phyloP scores from a whole-genome alignment of 768 basidiomycete genomes.

The Auricularia sp. region DNA sequence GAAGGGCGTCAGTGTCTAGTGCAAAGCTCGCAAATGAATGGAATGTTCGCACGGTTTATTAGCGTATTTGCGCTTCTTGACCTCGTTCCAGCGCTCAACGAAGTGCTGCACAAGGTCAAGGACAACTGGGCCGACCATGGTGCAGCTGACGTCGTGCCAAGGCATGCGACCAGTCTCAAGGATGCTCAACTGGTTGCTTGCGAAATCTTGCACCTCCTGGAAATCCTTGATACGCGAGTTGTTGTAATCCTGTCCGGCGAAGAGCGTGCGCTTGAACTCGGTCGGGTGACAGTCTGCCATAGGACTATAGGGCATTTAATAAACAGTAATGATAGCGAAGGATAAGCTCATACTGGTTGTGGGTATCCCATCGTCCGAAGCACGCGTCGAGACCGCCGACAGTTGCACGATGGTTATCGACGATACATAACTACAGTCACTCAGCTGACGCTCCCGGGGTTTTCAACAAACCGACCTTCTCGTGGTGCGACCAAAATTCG shows the following conservation, averaged over 20 bases:
- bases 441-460: neutral
- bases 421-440: conserved; percentile 27
- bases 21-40: no score
- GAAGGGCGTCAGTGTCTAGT: neutral
- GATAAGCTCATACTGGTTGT: conserved; percentile 39
- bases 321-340: neutral
- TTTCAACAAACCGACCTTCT: conserved; percentile 40
- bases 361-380: conserved; percentile 95
- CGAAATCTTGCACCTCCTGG: conserved; percentile 64
- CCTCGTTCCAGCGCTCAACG: conserved; percentile 82
- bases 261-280: conserved; percentile 68
- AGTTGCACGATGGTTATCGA: conserved; percentile 77
- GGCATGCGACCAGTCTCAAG: conserved; percentile 74
- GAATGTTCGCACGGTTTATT: conserved; percentile 11
- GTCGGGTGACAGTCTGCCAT: conserved; percentile 90
- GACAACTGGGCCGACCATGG: conserved; percentile 67
- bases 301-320: conserved; percentile 29
- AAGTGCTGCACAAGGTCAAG: conserved; percentile 92
- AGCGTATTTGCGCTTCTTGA: conserved; percentile 63
- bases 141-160: conserved; percentile 96
- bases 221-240: conserved; percentile 83
- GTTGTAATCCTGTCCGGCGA: conserved; percentile 91
- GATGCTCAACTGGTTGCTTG: conserved; percentile 57
- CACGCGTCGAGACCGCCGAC: conserved; percentile 94
- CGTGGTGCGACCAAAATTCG: conserved; percentile 88